A percentile compares a stretch with the other conserved stretches of the same genome.
Conservation (phyloP, 1,284 basidiomycete species). For the Veloboletus limbatus region DNA sequence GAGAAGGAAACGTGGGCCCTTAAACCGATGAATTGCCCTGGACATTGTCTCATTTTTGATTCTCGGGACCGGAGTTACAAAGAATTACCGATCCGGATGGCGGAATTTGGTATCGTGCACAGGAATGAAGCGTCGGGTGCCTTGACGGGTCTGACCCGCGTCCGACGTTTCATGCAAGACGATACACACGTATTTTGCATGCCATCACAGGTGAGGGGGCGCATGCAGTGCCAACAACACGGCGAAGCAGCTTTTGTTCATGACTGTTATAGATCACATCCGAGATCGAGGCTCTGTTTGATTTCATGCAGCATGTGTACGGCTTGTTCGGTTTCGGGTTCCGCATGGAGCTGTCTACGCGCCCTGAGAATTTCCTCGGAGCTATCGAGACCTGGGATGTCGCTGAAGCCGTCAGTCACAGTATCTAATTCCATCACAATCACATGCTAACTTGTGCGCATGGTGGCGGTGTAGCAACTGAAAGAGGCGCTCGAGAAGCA, state of each 20-base stretch:
- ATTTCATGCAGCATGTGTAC: slow-evolving; percentile 94
- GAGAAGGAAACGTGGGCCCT: slow-evolving; percentile 95
- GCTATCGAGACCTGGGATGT: slow-evolving; percentile 86
- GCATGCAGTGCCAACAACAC: not conserved
- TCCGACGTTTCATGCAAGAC: slow-evolving; percentile 95
- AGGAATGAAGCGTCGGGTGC: slow-evolving; percentile 97
- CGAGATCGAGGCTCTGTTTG: slow-evolving; percentile 86
- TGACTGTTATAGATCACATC: slow-evolving; percentile 65
- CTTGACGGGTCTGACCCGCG: slow-evolving; percentile 90
- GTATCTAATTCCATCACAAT: not conserved
- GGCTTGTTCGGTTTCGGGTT: slow-evolving; percentile 98
- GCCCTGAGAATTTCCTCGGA: slow-evolving; percentile 94
- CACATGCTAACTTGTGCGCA: slow-evolving; percentile 8
- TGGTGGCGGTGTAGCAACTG: slow-evolving; percentile 76
- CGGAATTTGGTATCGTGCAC: slow-evolving; percentile 98
- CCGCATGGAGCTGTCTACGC: slow-evolving; percentile 91
- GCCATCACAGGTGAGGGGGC: slow-evolving; percentile 70
- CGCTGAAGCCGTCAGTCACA: slow-evolving; percentile 69
- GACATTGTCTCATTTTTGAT: slow-evolving; percentile 96
- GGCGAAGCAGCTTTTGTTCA: not conserved
- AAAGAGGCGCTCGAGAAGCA: slow-evolving; percentile 82
- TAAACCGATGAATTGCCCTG: slow-evolving; percentile 99
- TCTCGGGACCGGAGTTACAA: slow-evolving; percentile 92
- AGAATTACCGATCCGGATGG: slow-evolving; percentile 95
- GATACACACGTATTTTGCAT: slow-evolving; percentile 98